Evolutionary conservation across 2,329 filamentous ascomycete species (phyloP), one percentile per base, ranked within the genome.

Genomic region (Aspergillus sp.): DNA sequence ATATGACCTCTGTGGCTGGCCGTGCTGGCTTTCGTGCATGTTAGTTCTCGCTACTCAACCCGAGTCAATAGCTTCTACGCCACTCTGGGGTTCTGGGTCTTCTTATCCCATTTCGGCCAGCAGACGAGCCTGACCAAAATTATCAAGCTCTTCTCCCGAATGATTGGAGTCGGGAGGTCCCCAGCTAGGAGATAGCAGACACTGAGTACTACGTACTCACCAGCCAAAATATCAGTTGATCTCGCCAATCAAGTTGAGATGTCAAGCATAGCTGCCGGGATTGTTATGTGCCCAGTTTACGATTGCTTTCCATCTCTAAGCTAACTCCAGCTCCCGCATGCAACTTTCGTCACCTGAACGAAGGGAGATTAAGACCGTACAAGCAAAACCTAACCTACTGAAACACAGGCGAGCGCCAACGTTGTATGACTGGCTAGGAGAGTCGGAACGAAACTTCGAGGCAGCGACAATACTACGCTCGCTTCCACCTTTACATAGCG

Each of bases 1-100:
- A 55, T 17, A 47, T 55, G 53, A 55, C 39, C 53, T 55, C 39
- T 32, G 53, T 55, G 53, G 53, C 39, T 55, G 53, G 45, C 19
- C 6, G 39, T 45, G 6, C 17, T 41, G 39, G 41, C 30, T 55
- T 32, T 39, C 30, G 19, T 21, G 53, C 53, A 47, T 43, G 25
- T 12, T 25, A 39, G 23, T 19, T 15, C 15, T 50, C 21, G n/a
- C 39, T 12, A n/a, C 19, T 55, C 15, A 32, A 32, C 25, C 47
- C n/a, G n/a, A 50, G 47, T 30, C 28, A 28, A 30, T 17, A 28
- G n/a, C 15, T 10, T 6, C 25, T 30, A 25, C 25, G 47, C 25
- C 25, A 50, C 25, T 50, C 47, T 12, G 25, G 47, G 47, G 47
- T 50, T 12, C 47, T 50, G 32, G 12, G 25, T 50, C 47, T 50